Percentiles rank a stretch among this genome's conserved stretches.
Conservation (phyloP, 2,329 filamentous ascomycete genomes). For the Phyllosticta citriasiana region DNA sequence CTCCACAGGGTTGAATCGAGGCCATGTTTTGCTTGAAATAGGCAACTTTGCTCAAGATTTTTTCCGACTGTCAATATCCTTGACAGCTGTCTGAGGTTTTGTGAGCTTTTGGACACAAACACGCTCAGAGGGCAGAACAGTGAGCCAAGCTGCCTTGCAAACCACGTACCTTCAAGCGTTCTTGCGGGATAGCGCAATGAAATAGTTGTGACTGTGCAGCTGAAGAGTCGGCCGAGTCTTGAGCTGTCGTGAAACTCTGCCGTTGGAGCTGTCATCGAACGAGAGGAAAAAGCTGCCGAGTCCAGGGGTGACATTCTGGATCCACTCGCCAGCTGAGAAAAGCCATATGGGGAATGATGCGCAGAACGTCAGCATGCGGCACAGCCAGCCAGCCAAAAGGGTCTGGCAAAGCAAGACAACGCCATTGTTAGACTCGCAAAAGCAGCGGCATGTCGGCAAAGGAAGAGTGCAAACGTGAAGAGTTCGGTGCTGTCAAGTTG, state of each 20-base stretch:
- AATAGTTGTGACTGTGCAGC: neutral
- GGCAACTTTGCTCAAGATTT: too few species aligned
- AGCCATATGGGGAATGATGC: neutral
- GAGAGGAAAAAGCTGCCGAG: neutral
- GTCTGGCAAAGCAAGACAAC: neutral
- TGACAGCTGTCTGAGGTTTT: too few species aligned
- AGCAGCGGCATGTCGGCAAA: neutral
- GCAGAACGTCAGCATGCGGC: neutral
- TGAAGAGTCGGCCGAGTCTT: neutral
- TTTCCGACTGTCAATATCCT: too few species aligned
- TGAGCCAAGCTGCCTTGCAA: neutral
- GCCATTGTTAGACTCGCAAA: neutral
- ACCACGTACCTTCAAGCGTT: neutral
- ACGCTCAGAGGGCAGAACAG: too few species aligned
- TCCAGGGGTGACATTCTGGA: neutral
- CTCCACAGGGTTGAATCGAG: conserved; percentile 6
- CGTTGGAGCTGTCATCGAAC: neutral
- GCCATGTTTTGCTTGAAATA: neutral
- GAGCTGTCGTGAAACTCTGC: neutral
- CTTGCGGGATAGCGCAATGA: neutral
- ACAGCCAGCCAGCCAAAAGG: neutral
- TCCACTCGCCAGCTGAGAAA: neutral
- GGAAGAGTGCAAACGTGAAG: too few species aligned
- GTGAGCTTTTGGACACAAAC: too few species aligned
- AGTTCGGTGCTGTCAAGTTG: neutral